Conservation (phyloP, 2,329 filamentous ascomycete genomes). For the Parastagonospora nodorum region DNA sequence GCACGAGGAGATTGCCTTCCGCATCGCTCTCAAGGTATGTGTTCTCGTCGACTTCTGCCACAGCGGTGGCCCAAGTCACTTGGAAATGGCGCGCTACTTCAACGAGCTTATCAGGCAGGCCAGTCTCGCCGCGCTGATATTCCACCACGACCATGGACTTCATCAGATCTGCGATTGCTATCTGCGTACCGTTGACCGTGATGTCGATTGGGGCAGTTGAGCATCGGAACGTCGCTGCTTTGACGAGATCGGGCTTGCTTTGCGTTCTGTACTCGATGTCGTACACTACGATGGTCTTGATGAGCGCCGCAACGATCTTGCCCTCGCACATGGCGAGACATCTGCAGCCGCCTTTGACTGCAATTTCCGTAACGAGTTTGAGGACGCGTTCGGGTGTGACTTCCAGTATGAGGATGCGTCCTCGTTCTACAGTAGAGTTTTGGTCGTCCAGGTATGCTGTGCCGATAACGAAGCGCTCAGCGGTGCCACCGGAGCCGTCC, state of each 20-base stretch:
- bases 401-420: conserved; percentile 83
- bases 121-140: conserved; percentile 64
- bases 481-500: conserved; percentile 59
- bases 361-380: conserved; percentile 71
- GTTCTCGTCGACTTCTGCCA: conserved; percentile 72
- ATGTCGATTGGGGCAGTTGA: conserved; percentile 84
- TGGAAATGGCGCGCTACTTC: conserved; percentile 83
- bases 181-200: conserved; percentile 72
- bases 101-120: conserved; percentile 65
- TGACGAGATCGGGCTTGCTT: conserved; percentile 64
- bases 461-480: conserved; percentile 87
- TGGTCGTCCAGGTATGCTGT: conserved; percentile 77
- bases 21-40: conserved; percentile 84
- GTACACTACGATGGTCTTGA: conserved; percentile 77
- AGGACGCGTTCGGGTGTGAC: conserved; percentile 75
- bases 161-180: conserved; percentile 91
- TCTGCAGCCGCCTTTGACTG: conserved; percentile 79
- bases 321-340: conserved; percentile 73
- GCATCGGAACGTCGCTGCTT: conserved; percentile 76
- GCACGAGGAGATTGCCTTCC: conserved; percentile 82
- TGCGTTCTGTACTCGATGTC: conserved; percentile 59
- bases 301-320: conserved; percentile 82
- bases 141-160: conserved; percentile 84
- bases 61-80: conserved; percentile 79
- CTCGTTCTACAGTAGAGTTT: conserved; percentile 59